Conservation (phyloP, 257 asterid species). For the Przewalskia tangutica region DNA sequence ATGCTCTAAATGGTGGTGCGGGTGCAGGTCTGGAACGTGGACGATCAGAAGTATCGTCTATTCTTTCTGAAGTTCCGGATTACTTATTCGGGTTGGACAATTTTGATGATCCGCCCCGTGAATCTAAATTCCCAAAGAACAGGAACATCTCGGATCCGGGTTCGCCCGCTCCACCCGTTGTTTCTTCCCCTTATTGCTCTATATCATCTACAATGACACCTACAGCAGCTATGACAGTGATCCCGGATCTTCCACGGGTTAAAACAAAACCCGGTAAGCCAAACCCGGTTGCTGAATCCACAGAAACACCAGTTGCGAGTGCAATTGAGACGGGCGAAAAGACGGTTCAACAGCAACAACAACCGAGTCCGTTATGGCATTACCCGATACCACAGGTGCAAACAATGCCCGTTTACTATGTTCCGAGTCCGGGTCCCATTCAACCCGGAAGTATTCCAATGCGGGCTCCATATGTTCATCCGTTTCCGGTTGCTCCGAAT, state of each 20-base stretch:
- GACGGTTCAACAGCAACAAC: not conserved
- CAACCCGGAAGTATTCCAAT: constrained; percentile 34
- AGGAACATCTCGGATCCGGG: constrained; percentile 60
- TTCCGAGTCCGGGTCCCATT: constrained; percentile 28
- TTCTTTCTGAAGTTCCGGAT: constrained; percentile 83
- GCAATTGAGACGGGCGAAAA: constrained; percentile 14
- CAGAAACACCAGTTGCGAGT: constrained; percentile 11
- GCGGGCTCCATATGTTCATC: constrained; percentile 39
- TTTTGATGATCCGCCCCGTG: constrained; percentile 28
- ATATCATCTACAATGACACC: constrained; percentile 62
- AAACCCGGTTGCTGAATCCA: constrained; percentile 20
- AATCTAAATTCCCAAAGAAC: constrained; percentile 24
- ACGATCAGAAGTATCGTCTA: constrained; percentile 78
- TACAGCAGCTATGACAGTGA: not conserved
- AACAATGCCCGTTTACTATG: constrained; percentile 51
- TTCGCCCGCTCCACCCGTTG: constrained; percentile 52
- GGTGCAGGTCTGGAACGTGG: constrained; percentile 60
- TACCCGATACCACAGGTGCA: constrained; percentile 51
- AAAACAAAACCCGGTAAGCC: constrained; percentile 46
- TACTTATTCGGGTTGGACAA: constrained; percentile 81
- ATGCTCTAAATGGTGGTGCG: constrained; percentile 69
- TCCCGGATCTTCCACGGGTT: constrained; percentile 80
- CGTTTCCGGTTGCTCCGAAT: constrained; percentile 31
- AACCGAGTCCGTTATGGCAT: constrained; percentile 51
- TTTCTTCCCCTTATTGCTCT: constrained; percentile 63